A percentile compares a stretch with the other conserved stretches of the same genome.
phyloP scores from a whole-genome alignment of 2,329 filamentous ascomycete genomes.

The Alternaria rosae region DNA sequence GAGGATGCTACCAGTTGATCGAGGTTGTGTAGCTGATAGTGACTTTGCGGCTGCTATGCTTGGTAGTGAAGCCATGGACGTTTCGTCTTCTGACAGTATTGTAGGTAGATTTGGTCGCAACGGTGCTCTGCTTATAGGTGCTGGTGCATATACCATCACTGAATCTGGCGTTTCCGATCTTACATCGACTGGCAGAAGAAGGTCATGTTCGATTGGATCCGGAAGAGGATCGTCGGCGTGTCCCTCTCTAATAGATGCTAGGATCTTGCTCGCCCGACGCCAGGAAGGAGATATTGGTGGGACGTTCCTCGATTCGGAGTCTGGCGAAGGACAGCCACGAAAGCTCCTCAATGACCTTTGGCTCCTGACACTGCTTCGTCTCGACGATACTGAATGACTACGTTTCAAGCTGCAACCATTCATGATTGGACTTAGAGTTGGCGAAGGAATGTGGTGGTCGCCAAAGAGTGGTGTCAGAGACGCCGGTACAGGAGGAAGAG shows the following conservation, averaged over 20 bases:
- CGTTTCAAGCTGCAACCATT: slow-evolving; percentile 14
- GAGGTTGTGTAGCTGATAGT: not conserved
- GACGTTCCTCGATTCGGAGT: slow-evolving; percentile 26
- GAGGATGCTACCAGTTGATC: slow-evolving; percentile 11
- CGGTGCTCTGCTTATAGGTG: slow-evolving; percentile 26
- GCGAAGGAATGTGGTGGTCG: slow-evolving; percentile 30
- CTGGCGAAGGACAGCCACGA: slow-evolving; percentile 24
- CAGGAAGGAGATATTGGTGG: slow-evolving; percentile 35
- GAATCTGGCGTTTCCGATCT: slow-evolving; percentile 40
- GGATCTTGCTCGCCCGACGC: slow-evolving; percentile 8
- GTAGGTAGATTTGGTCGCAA: not conserved
- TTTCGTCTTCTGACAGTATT: not conserved
- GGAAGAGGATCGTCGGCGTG: slow-evolving; percentile 27
- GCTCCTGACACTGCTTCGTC: slow-evolving; percentile 20
- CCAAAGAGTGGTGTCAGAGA: not conserved
- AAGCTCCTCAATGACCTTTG: slow-evolving; percentile 24
- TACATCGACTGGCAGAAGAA: slow-evolving; percentile 38
- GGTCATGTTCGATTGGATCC: slow-evolving; percentile 40
- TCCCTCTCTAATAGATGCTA: slow-evolving; percentile 16
- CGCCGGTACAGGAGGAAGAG: slow-evolving; percentile 1
- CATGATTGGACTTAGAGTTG: slow-evolving; percentile 28
- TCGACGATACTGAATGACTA: slow-evolving; percentile 10
- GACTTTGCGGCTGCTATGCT: not conserved
- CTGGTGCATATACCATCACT: slow-evolving; percentile 35
- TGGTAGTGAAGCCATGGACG: not conserved